These are phyloP conservation scores for Lipomyces sp. DNA, from an alignment of 805 yeast species.

Conservation along the genomic window DNA sequence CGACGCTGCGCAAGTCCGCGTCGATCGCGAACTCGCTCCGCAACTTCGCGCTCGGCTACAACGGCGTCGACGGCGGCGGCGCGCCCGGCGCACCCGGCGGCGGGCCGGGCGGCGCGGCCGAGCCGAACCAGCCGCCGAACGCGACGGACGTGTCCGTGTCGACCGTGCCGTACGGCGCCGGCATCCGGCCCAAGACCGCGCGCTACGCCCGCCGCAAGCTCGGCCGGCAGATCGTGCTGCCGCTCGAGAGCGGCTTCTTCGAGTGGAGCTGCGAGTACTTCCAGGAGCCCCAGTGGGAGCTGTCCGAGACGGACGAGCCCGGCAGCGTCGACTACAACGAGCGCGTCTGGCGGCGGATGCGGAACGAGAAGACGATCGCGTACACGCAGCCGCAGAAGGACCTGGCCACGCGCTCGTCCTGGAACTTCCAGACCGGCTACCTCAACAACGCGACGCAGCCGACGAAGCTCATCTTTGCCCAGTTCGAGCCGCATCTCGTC, in stretches of 20 bases:
- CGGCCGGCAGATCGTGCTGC: conserved; percentile 33
- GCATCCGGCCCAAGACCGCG: conserved; percentile 36
- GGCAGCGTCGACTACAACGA: conserved; percentile 83
- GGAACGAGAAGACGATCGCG: conserved; percentile 82
- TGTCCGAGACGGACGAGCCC: conserved; percentile 80
- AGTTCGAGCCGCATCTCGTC: conserved; percentile 80
- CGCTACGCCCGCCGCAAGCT: conserved; percentile 31
- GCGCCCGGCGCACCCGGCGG: neutral
- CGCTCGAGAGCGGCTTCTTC: conserved; percentile 39
- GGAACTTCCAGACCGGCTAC: conserved; percentile 63
- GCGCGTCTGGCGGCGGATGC: conserved; percentile 81
- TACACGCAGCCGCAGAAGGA: conserved; percentile 89
- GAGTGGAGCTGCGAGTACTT: conserved; percentile 72
- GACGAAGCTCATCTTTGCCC: conserved; percentile 73
- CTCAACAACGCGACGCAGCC: conserved; percentile 79
- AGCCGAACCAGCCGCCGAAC: conserved; percentile 21
- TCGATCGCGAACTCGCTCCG: conserved; percentile 33
- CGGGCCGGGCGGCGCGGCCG: conserved; percentile 2
- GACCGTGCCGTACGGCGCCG: conserved; percentile 35
- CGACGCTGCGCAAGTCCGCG: conserved; percentile 30
- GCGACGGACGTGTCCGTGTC: conserved; percentile 30
- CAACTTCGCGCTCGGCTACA: conserved; percentile 28
- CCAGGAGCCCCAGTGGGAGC: conserved; percentile 92
- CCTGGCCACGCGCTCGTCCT: conserved; percentile 75
- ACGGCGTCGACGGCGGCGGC: conserved; percentile 5